These are phyloP conservation scores for Spirogloea muscicola DNA, from an alignment of 139 green algal species.

Conservation along the genomic window DNA sequence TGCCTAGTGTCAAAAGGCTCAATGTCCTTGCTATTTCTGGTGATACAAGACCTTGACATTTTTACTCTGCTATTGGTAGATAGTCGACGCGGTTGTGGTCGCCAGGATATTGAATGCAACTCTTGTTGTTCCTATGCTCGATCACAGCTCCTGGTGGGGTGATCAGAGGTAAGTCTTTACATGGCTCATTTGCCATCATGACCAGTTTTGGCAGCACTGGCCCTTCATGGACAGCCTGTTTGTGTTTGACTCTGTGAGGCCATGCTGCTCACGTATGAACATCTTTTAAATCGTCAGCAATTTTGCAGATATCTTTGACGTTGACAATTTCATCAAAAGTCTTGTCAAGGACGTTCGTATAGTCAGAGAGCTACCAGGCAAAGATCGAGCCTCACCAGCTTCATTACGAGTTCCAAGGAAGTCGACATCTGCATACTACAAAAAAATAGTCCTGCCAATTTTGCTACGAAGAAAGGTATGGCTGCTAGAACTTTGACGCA, in stretches of 20 bases:
- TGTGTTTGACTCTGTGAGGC: too few species aligned
- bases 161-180: conserved; percentile 11
- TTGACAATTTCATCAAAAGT: background rate
- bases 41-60: background rate
- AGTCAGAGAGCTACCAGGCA: conserved; percentile 1
- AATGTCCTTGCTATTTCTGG: background rate
- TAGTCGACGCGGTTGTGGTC: conserved; percentile 28
- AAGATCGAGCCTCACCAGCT: too few species aligned
- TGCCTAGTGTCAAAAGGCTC: too few species aligned
- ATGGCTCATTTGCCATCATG: background rate
- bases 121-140: conserved; percentile 8
- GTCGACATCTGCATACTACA: background rate
- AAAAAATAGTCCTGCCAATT: background rate
- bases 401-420: too few species aligned
- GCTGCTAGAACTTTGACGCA: too few species aligned
- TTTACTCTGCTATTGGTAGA: background rate
- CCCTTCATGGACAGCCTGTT: background rate
- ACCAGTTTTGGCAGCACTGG: background rate
- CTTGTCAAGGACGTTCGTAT: background rate
- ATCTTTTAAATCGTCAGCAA: background rate
- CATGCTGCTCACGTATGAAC: background rate
- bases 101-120: conserved; percentile 8
- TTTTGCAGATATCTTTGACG: conserved; percentile 27
- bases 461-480: too few species aligned
- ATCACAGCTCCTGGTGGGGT: conserved; percentile 21